These are phyloP conservation scores for Claviceps sp. DNA, from an alignment of 2,329 filamentous ascomycete species.

Conservation along the genomic window DNA sequence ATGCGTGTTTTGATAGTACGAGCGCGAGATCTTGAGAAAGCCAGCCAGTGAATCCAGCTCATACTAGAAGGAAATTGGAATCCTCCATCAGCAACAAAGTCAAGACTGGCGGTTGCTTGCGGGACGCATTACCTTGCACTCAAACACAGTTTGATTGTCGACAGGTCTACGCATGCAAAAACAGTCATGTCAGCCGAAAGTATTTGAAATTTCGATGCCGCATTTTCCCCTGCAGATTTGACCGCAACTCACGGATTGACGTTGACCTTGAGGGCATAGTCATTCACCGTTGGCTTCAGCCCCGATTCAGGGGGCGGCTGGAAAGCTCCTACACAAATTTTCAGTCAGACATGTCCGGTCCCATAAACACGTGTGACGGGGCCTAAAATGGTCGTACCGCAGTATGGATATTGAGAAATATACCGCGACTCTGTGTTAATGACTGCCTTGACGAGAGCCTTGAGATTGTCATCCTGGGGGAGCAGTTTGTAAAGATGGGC, in stretches of 20 bases:
- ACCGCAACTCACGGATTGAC: constrained; percentile 11
- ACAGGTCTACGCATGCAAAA: constrained; percentile 9
- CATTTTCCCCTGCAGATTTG: background rate
- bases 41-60: constrained; percentile 80
- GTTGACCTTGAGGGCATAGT: constrained; percentile 11
- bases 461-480: constrained; percentile 42
- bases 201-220: background rate
- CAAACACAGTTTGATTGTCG: constrained; percentile 14
- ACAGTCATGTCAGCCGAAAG: background rate
- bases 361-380: background rate
- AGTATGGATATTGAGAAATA: constrained; percentile 59
- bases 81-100: background rate
- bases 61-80: constrained; percentile 44
- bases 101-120: background rate
- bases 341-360: background rate
- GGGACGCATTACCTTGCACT: constrained; percentile 14
- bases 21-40: constrained; percentile 67
- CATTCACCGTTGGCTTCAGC: constrained; percentile 13
- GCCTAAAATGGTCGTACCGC: constrained; percentile 21
- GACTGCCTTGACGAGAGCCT: constrained; percentile 53
- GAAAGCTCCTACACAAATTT: constrained; percentile 50
- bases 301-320: constrained; percentile 70
- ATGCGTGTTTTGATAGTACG: constrained; percentile 59
- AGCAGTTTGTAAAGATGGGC: constrained; percentile 53
- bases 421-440: constrained; percentile 62